A percentile compares a stretch with the other conserved stretches of the same genome.
These are phyloP conservation scores for Capillidium heterosporum DNA, from an alignment of 371 early-diverging fungal species.

Conservation along the genomic window DNA sequence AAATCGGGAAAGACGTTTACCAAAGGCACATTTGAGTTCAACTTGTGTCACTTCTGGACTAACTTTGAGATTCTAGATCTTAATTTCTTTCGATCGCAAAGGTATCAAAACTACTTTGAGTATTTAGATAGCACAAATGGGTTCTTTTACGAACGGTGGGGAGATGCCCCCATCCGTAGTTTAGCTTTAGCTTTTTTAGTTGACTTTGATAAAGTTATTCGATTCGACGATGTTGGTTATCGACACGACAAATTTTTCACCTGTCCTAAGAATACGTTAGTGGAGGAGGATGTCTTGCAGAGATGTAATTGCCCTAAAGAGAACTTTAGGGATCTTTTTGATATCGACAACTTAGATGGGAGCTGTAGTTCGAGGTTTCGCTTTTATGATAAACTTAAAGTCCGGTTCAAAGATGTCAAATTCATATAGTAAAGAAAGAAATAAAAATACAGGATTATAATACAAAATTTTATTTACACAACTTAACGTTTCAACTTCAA, in stretches of 20 bases:
- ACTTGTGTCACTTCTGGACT: constrained; percentile 8
- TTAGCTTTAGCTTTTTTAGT: constrained; percentile 22
- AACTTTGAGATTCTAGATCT: constrained; percentile 8
- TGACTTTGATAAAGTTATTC: constrained; percentile 17
- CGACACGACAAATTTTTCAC: background rate
- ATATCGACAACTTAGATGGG: too few relatives aligned
- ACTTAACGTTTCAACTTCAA: too few relatives aligned
- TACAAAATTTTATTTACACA: too few relatives aligned
- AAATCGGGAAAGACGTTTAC: too few relatives aligned
- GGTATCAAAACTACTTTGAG: constrained; percentile 5
- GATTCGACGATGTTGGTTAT: constrained; percentile 30
- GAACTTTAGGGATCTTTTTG: too few relatives aligned
- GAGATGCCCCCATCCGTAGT: constrained; percentile 33
- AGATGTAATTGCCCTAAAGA: background rate
- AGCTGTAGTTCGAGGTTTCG: too few relatives aligned
- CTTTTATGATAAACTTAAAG: too few relatives aligned
- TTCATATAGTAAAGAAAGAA: too few relatives aligned
- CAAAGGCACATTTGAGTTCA: too few relatives aligned
- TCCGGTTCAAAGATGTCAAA: too few relatives aligned
- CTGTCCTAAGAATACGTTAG: background rate
- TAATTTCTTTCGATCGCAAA: background rate
- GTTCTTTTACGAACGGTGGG: constrained; percentile 36
- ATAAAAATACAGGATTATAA: too few relatives aligned
- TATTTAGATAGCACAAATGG: constrained; percentile 5
- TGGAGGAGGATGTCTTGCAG: background rate